phyloP scores from a whole-genome alignment of 495 filamentous ascomycete species.

The Hypomontagnella submonticulosa region DNA sequence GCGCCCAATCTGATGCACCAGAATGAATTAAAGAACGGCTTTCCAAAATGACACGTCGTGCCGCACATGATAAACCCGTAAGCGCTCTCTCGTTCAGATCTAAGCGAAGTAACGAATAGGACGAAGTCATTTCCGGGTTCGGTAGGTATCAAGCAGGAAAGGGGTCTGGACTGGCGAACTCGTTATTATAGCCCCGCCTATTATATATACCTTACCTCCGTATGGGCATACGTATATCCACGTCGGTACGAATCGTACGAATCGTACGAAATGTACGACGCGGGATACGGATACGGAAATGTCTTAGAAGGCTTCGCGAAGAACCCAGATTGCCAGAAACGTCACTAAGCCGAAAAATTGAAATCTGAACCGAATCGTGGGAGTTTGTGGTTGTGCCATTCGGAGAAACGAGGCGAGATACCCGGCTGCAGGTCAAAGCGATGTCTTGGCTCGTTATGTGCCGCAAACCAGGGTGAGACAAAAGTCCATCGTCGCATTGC shows the following conservation, averaged over 20 bases:
- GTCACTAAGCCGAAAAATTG: slow-evolving; percentile 32
- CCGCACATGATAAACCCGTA: slow-evolving; percentile 15
- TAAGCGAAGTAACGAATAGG: slow-evolving; percentile 18
- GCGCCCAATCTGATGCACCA: background rate
- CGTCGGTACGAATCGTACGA: slow-evolving; percentile 6
- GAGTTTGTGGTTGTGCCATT: slow-evolving; percentile 38
- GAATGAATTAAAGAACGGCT: background rate
- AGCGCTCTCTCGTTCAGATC: slow-evolving; percentile 41
- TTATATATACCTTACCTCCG: slow-evolving; percentile 4
- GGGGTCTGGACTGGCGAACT: slow-evolving; percentile 22
- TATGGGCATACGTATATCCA: slow-evolving; percentile 6
- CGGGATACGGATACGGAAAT: slow-evolving; percentile 32
- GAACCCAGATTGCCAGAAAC: slow-evolving; percentile 34
- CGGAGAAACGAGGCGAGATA: slow-evolving; percentile 47
- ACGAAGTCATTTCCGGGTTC: slow-evolving; percentile 41
- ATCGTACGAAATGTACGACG: slow-evolving; percentile 5
- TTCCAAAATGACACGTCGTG: slow-evolving; percentile 12
- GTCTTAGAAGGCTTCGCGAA: slow-evolving; percentile 45
- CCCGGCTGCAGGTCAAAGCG: slow-evolving; percentile 46
- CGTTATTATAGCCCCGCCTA: slow-evolving; percentile 6
- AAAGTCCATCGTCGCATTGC: slow-evolving; percentile 42
- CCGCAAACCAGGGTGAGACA: slow-evolving; percentile 40
- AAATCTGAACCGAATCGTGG: slow-evolving; percentile 45
- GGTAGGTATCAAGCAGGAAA: slow-evolving; percentile 31
- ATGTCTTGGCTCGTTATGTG: slow-evolving; percentile 36